Percentiles rank a stretch among this genome's conserved stretches.
Evolutionary conservation across 495 filamentous ascomycete species (phyloP).

Genomic region (Podospora pseudopauciseta): DNA sequence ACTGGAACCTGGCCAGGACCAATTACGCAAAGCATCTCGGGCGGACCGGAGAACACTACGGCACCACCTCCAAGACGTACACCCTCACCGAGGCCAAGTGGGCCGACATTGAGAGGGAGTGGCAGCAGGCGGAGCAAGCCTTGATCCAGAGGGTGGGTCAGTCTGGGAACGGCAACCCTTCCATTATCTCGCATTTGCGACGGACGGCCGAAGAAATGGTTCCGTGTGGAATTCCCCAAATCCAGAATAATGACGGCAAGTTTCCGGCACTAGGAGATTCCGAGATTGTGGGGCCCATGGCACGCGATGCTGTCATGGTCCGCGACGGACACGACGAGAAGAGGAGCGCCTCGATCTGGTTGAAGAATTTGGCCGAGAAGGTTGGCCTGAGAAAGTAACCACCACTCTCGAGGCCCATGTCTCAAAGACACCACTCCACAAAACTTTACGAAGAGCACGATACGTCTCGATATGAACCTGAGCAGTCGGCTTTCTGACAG

Average conservation of each 20-base stretch:
- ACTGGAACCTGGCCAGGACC: constrained; percentile 76
- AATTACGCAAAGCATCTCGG: constrained; percentile 82
- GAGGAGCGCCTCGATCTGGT: constrained; percentile 39
- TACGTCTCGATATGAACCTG: neutral
- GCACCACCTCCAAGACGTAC: constrained; percentile 77
- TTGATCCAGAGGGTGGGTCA: constrained; percentile 48
- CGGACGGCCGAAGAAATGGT: constrained; percentile 39
- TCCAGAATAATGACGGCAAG: constrained; percentile 66
- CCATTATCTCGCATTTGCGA: constrained; percentile 27
- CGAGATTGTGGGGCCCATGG: constrained; percentile 92
- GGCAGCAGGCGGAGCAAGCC: constrained; percentile 63
- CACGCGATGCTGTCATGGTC: constrained; percentile 53
- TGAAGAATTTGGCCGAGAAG: constrained; percentile 43
- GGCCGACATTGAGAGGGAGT: constrained; percentile 67
- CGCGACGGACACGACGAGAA: constrained; percentile 39
- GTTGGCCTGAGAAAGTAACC: constrained; percentile 40
- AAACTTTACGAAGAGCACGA: neutral
- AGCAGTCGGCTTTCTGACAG: neutral
- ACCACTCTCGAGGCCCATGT: neutral
- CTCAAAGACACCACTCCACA: neutral
- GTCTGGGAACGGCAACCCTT: constrained; percentile 30
- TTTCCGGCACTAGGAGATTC: constrained; percentile 84
- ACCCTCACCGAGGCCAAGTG: constrained; percentile 80
- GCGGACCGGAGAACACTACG: constrained; percentile 83
- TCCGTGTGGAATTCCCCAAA: constrained; percentile 43